These are phyloP conservation scores for Aspergillus pseudonomiae DNA, from an alignment of 2,329 filamentous ascomycete genomes.

Conservation along the genomic window DNA sequence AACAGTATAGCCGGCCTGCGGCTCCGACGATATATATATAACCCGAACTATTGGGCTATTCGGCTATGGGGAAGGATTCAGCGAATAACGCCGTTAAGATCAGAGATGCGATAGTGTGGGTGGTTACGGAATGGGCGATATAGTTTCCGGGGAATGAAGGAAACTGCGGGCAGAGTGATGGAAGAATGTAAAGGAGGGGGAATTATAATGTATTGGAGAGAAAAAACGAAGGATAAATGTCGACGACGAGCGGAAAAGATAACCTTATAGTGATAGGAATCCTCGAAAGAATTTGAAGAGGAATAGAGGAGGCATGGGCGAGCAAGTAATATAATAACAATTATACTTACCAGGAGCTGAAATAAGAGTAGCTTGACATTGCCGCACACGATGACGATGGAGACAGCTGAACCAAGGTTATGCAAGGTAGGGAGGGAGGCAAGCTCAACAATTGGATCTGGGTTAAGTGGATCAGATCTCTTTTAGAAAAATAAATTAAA, in stretches of 20 bases:
- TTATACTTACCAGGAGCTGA: slow-evolving; percentile 20
- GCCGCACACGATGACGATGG: slow-evolving; percentile 30
- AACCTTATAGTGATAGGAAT: neutral
- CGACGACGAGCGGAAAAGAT: neutral
- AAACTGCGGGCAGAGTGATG: neutral
- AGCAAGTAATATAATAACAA: slow-evolving; percentile 8
- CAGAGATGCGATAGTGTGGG: neutral
- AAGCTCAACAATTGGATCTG: slow-evolving; percentile 27
- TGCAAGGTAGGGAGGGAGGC: slow-evolving; percentile 29
- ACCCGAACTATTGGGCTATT: neutral
- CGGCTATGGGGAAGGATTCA: neutral
- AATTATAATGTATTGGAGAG: slow-evolving; percentile 4
- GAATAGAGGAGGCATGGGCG: slow-evolving; percentile 18
- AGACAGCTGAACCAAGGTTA: slow-evolving; percentile 33
- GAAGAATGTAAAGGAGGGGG: slow-evolving; percentile 4
- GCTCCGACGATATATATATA: slow-evolving; percentile 3
- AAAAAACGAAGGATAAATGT: neutral
- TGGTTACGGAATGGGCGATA: slow-evolving; percentile 1
- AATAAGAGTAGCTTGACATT: slow-evolving; percentile 26
- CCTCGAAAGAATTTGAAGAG: slow-evolving; percentile 11
- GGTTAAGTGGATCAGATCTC: slow-evolving; percentile 25
- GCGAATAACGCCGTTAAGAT: neutral
- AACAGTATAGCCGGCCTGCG: slow-evolving; percentile 24
- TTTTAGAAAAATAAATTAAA: slow-evolving; percentile 7
- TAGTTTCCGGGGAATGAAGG: neutral